Evolutionary conservation across 257 asterid species (phyloP), one percentile per base, ranked within the genome.

Genomic region (Rehmannia glutinosa): DNA sequence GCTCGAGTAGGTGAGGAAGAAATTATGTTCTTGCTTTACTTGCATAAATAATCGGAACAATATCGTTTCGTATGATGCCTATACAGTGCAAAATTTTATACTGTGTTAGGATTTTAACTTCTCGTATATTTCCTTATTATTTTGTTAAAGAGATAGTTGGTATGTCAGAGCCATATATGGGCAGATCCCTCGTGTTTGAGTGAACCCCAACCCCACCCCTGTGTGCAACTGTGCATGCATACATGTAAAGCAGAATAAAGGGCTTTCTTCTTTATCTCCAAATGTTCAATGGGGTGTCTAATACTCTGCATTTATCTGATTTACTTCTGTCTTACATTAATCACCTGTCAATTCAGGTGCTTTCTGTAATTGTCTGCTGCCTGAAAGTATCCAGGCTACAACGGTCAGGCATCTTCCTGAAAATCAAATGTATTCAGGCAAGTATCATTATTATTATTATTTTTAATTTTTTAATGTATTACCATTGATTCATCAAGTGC

Each of bases 341-440:
- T 59, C 35, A 36, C 68, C 57, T 73, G 47, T 61, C 51, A 42
- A 55, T 71, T 75, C 88, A 91, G 97, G 97, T 57, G 80, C 95
- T 68, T 84, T 88, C 73, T 83, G 95, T 81, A 89, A 79, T 75
- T 86, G 94, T 65, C 73, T 91, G 70, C 84, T 91, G 60, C 96
- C 96, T 56, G 97, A 86, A 79, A 85, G 72, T 66, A 72, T 87
- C 66, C 96, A 86, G 73, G 71, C 82, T 53, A 67, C 96, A 30
- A 50, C 92, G 21, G 80, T 88, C 71, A 68, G 84, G 27, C 93
- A 76, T 74, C 78, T 77, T 49, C 82, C 95, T 50, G 91, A 86
- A 42, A 73, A 69, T 56, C 86, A 81, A 72, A 74, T 81, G 68
- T 68, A 68, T 79, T 74, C 92, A 75, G 97, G 97, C 52, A 77